Evolutionary conservation across 139 green algal genomes (phyloP).

Genomic region (Tetratostichococcus sp.): DNA sequence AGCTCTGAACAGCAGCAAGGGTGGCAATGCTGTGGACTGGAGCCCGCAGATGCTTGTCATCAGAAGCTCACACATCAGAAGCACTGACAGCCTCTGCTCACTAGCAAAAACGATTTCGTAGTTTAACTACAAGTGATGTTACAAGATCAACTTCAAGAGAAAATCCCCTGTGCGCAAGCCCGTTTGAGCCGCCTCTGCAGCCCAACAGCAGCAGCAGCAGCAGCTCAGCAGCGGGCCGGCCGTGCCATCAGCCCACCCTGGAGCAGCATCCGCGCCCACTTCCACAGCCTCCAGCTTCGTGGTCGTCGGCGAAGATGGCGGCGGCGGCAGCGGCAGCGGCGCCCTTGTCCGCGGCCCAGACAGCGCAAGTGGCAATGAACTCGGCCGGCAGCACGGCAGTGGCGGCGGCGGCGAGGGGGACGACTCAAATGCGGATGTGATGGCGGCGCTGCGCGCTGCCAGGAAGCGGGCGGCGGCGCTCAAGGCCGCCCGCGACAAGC

Average conservation of each 20-base stretch:
- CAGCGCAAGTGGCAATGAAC: background rate
- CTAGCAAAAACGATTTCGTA: too few relatives aligned
- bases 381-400: background rate
- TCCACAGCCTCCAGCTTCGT: background rate
- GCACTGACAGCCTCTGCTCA: too few relatives aligned
- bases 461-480: conserved; percentile 34
- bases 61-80: too few relatives aligned
- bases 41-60: too few relatives aligned
- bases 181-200: too few relatives aligned
- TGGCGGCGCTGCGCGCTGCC: conserved; percentile 2
- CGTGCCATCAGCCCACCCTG: background rate
- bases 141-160: too few relatives aligned
- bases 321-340: background rate
- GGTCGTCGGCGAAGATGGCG: background rate
- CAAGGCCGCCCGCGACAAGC: conserved; percentile 50
- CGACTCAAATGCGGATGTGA: conserved; percentile 4
- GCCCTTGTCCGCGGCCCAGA: too few relatives aligned
- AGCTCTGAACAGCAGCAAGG: too few relatives aligned
- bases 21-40: too few relatives aligned
- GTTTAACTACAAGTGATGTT: too few relatives aligned
- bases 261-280: conserved; percentile 8
- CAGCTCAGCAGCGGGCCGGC: background rate
- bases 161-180: too few relatives aligned
- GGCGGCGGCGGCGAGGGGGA: conserved; percentile 10
- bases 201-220: too few relatives aligned